These are phyloP conservation scores for Lactifluus volemus DNA, from an alignment of 768 basidiomycete genomes.

Conservation along the genomic window DNA sequence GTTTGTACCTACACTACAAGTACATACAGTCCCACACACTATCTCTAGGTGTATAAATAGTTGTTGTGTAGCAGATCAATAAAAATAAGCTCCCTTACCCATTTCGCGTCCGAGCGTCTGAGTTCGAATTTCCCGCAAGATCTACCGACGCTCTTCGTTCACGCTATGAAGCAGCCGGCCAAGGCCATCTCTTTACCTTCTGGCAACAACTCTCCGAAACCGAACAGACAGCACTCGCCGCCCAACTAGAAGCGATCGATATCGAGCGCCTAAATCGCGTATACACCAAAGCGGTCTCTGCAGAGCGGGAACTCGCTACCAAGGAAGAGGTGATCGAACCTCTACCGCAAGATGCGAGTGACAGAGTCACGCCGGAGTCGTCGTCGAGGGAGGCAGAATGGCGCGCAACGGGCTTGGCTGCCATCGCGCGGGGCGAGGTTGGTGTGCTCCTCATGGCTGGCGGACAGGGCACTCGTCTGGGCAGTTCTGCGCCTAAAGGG, in stretches of 20 bases:
- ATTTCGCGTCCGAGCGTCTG: no score
- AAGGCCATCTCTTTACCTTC: slow-evolving; percentile 86
- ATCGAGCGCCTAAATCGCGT: slow-evolving; percentile 88
- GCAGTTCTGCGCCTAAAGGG: slow-evolving; percentile 89
- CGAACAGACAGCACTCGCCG: slow-evolving; percentile 54
- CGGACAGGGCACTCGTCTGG: slow-evolving; percentile 92
- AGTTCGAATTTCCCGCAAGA: no score
- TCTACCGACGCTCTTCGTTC: slow-evolving; percentile 46
- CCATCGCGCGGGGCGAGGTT: slow-evolving; percentile 68
- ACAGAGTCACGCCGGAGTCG: slow-evolving; percentile 47
- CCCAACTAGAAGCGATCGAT: slow-evolving; percentile 74
- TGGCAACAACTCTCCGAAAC: slow-evolving; percentile 60
- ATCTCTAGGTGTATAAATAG: no score
- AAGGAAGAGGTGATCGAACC: slow-evolving; percentile 54
- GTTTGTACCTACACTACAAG: no score
- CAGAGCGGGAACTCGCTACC: slow-evolving; percentile 45
- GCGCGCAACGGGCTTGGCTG: slow-evolving; percentile 55
- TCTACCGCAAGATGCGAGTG: slow-evolving; percentile 67
- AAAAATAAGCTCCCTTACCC: no score
- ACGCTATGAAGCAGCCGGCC: slow-evolving; percentile 71
- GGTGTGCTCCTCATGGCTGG: slow-evolving; percentile 98
- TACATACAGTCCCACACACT: no score
- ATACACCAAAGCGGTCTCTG: slow-evolving; percentile 63
- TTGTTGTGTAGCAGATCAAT: no score
- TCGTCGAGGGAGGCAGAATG: slow-evolving; percentile 58